Evolutionary conservation across 371 early-diverging fungal species (phyloP).

Genomic region (Actinomortierella wolfii): DNA sequence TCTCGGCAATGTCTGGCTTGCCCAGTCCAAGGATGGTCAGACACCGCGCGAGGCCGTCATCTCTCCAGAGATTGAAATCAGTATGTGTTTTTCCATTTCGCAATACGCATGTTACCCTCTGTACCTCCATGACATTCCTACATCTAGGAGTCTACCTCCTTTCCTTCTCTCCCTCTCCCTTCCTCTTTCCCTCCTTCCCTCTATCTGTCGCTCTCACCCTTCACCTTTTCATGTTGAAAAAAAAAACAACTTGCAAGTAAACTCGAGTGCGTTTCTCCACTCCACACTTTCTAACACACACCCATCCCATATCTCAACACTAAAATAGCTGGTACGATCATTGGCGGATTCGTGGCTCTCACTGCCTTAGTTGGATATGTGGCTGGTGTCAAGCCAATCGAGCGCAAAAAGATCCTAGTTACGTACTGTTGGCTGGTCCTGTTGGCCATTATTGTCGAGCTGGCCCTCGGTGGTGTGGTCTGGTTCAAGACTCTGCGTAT

Average conservation of each 20-base stretch:
- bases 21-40: conserved; percentile 23
- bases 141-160: neutral
- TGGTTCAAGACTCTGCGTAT: conserved; percentile 46
- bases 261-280: too few relatives aligned
- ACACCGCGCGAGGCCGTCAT: conserved; percentile 45
- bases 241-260: too few relatives aligned
- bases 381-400: conserved; percentile 28
- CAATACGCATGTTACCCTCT: neutral
- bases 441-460: conserved; percentile 26
- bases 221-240: neutral
- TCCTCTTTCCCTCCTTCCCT: conserved; percentile 1
- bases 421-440: conserved; percentile 34
- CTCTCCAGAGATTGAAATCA: conserved; percentile 33
- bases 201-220: neutral
- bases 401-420: conserved; percentile 24
- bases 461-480: conserved; percentile 33
- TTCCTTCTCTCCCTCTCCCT: conserved; percentile 1
- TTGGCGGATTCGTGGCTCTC: conserved; percentile 27
- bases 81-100: conserved; percentile 7
- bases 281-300: neutral
- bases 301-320: neutral
- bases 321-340: conserved; percentile 28
- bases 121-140: neutral
- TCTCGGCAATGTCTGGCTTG: conserved; percentile 35
- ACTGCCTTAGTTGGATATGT: conserved; percentile 23